These are phyloP conservation scores for Phragmites australis DNA, from an alignment of 176 grass and related monocot species.

Conservation along the genomic window DNA sequence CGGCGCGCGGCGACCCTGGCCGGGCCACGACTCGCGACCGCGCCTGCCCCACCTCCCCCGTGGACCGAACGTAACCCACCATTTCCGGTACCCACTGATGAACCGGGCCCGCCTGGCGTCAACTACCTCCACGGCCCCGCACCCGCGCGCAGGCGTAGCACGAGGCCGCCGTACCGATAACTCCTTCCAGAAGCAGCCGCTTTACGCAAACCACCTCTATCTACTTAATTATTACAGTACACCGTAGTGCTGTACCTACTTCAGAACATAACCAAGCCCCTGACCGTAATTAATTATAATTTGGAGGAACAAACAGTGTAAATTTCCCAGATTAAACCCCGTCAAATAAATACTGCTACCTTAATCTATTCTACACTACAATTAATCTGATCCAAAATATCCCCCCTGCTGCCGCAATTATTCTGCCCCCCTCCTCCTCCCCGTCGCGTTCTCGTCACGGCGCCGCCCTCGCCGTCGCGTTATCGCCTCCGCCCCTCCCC, in stretches of 20 bases:
- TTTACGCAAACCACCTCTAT: not conserved
- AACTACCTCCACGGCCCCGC: not conserved
- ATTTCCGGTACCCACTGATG: constrained; percentile 36
- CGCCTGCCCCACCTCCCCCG: not conserved
- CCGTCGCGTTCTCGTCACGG: not conserved
- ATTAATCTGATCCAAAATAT: constrained; percentile 27
- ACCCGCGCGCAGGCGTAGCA: not conserved
- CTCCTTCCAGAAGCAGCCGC: not conserved
- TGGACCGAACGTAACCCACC: not conserved
- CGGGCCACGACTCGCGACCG: not conserved
- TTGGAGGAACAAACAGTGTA: not conserved
- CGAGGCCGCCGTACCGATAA: not conserved
- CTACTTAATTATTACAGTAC: not conserved
- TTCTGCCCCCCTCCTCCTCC: not conserved
- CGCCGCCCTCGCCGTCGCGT: constrained; percentile 1
- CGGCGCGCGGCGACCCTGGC: not conserved
- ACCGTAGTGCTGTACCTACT: too few relatives aligned
- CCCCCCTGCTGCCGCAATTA: constrained; percentile 11
- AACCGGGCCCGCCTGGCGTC: not conserved
- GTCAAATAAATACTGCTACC: constrained; percentile 18
- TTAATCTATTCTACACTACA: constrained; percentile 34
- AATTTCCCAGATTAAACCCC: not conserved
- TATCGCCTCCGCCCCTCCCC: constrained; percentile 4
- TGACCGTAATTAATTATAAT: too few relatives aligned
- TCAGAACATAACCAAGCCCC: too few relatives aligned